Evolutionary conservation across 2,329 filamentous ascomycete species (phyloP).

Genomic region (Paradendryphiella salina): DNA sequence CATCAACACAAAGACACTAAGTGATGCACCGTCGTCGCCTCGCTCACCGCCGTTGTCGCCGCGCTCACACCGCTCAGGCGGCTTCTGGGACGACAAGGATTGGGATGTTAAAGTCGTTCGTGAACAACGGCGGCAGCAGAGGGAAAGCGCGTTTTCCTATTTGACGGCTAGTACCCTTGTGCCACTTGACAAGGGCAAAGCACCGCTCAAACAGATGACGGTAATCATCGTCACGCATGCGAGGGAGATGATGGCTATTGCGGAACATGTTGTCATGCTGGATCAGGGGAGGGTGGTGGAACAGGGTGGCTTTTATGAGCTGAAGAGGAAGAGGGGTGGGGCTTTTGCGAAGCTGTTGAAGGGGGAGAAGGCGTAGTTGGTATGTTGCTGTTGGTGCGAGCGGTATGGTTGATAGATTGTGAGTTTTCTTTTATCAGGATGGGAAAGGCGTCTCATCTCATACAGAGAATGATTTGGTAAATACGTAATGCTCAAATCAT

Average conservation of each 20-base stretch:
- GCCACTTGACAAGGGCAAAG: slow-evolving; percentile 19
- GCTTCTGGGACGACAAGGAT: slow-evolving; percentile 19
- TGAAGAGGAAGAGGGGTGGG: slow-evolving; percentile 49
- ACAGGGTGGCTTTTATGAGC: slow-evolving; percentile 65
- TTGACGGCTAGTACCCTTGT: too few relatives aligned
- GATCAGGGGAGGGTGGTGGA: slow-evolving; percentile 71
- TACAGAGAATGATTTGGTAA: background rate
- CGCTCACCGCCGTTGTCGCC: background rate
- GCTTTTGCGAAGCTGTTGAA: slow-evolving; percentile 46
- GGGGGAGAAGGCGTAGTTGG: slow-evolving; percentile 34
- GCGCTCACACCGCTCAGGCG: slow-evolving; percentile 7
- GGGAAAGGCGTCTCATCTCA: too few relatives aligned
- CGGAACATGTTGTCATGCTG: slow-evolving; percentile 71
- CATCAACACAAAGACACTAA: background rate
- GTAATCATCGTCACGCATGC: slow-evolving; percentile 83
- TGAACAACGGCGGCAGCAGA: background rate
- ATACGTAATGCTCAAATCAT: too few relatives aligned
- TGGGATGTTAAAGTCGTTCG: slow-evolving; percentile 16
- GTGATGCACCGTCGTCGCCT: background rate
- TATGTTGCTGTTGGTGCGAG: background rate
- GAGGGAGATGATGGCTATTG: slow-evolving; percentile 82
- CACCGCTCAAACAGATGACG: slow-evolving; percentile 56
- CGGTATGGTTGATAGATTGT: background rate
- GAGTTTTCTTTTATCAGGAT: background rate
- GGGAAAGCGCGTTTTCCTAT: background rate